These are phyloP conservation scores for Oryza glaberrima DNA, from an alignment of 176 grass and related monocot genomes.

Conservation along the genomic window DNA sequence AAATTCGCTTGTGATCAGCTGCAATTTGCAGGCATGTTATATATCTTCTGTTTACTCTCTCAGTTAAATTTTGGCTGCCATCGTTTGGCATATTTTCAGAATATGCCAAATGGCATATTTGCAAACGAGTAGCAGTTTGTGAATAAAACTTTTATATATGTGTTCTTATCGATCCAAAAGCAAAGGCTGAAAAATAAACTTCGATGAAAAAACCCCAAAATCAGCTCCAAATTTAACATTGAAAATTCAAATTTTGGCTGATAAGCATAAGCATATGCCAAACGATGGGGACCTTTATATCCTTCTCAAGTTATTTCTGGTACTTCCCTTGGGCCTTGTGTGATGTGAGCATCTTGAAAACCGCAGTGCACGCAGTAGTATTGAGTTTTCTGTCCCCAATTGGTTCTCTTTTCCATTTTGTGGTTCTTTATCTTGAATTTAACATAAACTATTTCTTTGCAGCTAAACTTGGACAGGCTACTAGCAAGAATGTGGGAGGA, in stretches of 20 bases:
- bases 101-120: too few species aligned
- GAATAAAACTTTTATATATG: too few species aligned
- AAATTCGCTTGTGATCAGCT: constrained; percentile 98
- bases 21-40: constrained; percentile 83
- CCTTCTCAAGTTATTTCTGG: constrained; percentile 21
- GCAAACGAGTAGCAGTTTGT: too few species aligned
- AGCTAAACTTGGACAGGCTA: constrained; percentile 97
- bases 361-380: background rate
- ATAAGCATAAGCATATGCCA: too few species aligned
- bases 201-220: too few species aligned
- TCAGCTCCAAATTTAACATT: too few species aligned
- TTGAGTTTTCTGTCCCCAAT: background rate
- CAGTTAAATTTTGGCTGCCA: background rate
- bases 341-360: background rate
- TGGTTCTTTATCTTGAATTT: constrained; percentile 1
- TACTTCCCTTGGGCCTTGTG: background rate
- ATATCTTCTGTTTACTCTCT: background rate
- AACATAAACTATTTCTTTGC: constrained; percentile 39
- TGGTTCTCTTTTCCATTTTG: background rate
- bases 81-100: too few species aligned
- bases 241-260: too few species aligned
- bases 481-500: constrained; percentile 98
- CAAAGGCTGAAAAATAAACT: too few species aligned
- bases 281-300: background rate
- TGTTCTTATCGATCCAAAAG: too few species aligned